Percentiles rank a stretch among this genome's conserved stretches.
Evolutionary conservation across 2,329 filamentous ascomycete species (phyloP).

Genomic region (Helotiales sp.): DNA sequence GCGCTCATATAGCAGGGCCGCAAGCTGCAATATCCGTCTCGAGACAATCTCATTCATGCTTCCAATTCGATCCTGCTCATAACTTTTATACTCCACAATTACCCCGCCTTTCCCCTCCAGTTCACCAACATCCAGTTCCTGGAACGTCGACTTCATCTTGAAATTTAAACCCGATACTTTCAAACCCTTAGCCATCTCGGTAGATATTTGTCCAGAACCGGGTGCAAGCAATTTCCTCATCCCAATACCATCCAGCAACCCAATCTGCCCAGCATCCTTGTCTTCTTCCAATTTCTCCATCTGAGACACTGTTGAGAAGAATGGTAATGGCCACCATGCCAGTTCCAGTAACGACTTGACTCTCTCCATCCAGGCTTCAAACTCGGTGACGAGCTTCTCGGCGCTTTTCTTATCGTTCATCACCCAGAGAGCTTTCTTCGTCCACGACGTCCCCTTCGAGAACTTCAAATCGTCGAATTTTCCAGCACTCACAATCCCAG

Average conservation of each 20-base stretch:
- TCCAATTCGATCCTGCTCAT: not conserved
- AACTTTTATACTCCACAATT: not conserved
- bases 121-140: not conserved
- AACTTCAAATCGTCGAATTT: not conserved
- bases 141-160: not conserved
- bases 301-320: constrained; percentile 1
- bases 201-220: not conserved
- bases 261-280: not conserved
- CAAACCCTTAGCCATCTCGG: not conserved
- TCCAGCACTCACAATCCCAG: not conserved
- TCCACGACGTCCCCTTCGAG: not conserved
- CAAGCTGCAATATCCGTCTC: not conserved
- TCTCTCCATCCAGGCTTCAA: not conserved
- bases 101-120: not conserved
- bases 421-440: not conserved
- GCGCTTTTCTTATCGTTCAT: constrained; percentile 5
- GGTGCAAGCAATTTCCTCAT: not conserved
- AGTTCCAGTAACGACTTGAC: not conserved
- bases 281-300: not conserved
- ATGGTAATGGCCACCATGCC: not conserved
- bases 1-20: not conserved
- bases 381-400: not conserved
- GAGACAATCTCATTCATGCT: not conserved
- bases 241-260: not conserved
- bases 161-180: not conserved